Percentiles rank a stretch among this genome's conserved stretches.
Conservation (phyloP, 441 rosid genomes). For the Erysimum pusillum region DNA sequence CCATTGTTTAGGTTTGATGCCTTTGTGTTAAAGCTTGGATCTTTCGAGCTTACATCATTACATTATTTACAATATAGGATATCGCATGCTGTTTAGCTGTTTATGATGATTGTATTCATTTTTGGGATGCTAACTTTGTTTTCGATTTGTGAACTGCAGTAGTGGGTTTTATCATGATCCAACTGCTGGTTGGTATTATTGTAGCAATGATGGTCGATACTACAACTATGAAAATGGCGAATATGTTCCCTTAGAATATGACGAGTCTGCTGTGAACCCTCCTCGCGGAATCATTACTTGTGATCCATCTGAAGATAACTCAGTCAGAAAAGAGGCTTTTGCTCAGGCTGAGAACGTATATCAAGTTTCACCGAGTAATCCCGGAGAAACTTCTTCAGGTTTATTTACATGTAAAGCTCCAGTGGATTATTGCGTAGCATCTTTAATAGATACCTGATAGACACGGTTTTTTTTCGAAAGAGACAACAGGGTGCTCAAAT, state of each 20-base stretch:
- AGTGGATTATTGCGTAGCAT: background rate
- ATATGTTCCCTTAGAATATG: constrained; percentile 63
- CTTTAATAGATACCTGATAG: constrained; percentile 21
- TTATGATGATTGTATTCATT: constrained; percentile 1
- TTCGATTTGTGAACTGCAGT: constrained; percentile 50
- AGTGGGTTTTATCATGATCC: constrained; percentile 93
- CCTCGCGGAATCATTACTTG: constrained; percentile 41
- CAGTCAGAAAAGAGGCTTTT: constrained; percentile 23
- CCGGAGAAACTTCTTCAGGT: constrained; percentile 53
- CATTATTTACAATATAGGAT: background rate
- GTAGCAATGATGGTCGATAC: constrained; percentile 76
- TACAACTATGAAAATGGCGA: constrained; percentile 85
- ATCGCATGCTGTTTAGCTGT: background rate
- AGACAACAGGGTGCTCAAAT: constrained; percentile 44
- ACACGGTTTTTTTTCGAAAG: constrained; percentile 49
- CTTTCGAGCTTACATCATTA: background rate
- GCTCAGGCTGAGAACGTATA: constrained; percentile 34
- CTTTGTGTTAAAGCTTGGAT: background rate
- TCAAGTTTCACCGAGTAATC: constrained; percentile 40
- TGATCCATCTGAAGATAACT: constrained; percentile 48
- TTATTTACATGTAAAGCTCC: constrained; percentile 12
- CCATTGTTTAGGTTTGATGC: constrained; percentile 1
- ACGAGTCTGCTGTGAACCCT: constrained; percentile 42
- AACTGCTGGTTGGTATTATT: constrained; percentile 87
- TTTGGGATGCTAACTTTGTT: constrained; percentile 29